These are phyloP conservation scores for Thuidium tamariscinum DNA, from an alignment of 225 moss, liverwort and hornwort species.

Conservation along the genomic window DNA sequence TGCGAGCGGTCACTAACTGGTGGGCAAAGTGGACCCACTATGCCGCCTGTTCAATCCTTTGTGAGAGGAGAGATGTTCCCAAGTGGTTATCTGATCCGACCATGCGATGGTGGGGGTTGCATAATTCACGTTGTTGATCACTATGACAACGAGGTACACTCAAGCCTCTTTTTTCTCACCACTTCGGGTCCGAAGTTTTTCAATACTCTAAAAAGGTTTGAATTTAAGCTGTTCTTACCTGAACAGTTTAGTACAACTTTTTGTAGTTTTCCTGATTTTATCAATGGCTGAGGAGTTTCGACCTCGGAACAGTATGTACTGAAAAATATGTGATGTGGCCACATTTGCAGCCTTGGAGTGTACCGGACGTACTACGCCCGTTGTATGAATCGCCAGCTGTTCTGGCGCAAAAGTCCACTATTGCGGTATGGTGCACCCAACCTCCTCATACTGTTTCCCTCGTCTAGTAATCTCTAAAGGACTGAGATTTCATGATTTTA, in stretches of 20 bases:
- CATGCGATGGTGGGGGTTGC: conserved; percentile 94
- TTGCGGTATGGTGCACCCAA: conserved; percentile 34
- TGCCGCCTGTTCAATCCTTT: conserved; percentile 77
- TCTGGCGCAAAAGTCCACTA: conserved; percentile 81
- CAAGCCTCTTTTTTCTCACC: neutral
- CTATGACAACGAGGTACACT: conserved; percentile 73
- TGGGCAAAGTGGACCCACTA: conserved; percentile 65
- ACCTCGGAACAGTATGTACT: neutral
- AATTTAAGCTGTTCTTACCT: neutral
- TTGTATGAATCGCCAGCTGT: conserved; percentile 90
- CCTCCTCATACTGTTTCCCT: neutral
- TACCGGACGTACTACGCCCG: conserved; percentile 89
- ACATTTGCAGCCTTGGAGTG: conserved; percentile 76
- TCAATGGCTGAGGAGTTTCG: neutral
- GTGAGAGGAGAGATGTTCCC: conserved; percentile 92
- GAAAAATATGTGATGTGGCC: neutral
- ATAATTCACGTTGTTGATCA: conserved; percentile 94
- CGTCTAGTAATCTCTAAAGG: neutral
- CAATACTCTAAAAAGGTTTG: no score
- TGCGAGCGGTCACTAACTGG: conserved; percentile 82
- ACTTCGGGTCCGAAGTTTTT: neutral
- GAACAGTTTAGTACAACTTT: neutral
- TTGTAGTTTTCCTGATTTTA: neutral
- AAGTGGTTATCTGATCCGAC: conserved; percentile 91
- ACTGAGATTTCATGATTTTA: neutral